Evolutionary conservation across 2,329 filamentous ascomycete genomes (phyloP), one percentile per base, ranked within the genome.

Genomic region (Neopestalotiopsis rosae): DNA sequence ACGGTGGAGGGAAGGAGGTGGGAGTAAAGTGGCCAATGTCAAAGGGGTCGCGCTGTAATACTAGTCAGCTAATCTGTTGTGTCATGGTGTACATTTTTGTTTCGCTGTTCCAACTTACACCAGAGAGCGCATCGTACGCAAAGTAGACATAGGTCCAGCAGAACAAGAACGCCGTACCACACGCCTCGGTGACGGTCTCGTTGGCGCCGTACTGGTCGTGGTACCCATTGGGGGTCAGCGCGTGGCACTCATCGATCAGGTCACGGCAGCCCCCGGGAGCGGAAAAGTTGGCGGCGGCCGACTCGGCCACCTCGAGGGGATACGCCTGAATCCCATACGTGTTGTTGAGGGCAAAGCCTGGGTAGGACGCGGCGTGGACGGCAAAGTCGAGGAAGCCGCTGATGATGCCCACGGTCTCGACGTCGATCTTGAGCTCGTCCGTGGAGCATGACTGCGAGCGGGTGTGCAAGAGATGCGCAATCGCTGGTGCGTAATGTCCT

Each of bases 341-440:
- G 76, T 92, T 93, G 75, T 89, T 88, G 69, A 84, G 83, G 13
- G 88, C 87, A 76, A 90, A 91, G 9, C 78, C 75, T 1, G 88
- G 84, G 71, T 88, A 89, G 72, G 80, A 87, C 2, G 86, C 86
- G 2, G 82, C 82, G 78, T 94, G 90, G 1, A 89, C 83, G 38
- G 89, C 77, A 72, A 87, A 84, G 74, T 94, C 92, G 45, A 94
- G 82, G 72, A 90, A 88, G 14, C 91, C 92, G 76, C 94, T 93
- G 69, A 93, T 82, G 69, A 94, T 92, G 32, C 91, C 91, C 0
- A 94, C 79, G 0, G 91, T 88, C 14, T 82, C 82, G 10, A 94
- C 63, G 6, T 45, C 12, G 17, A 66, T 40, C 24, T 24, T 12
- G 14, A 66, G 42, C 14, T 13, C 13, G 13, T 34, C 17, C 7